A percentile compares a stretch with the other conserved stretches of the same genome.
Conservation (phyloP, 1,139 yeast species). For the Yamadazyma pseudoaaseri region DNA sequence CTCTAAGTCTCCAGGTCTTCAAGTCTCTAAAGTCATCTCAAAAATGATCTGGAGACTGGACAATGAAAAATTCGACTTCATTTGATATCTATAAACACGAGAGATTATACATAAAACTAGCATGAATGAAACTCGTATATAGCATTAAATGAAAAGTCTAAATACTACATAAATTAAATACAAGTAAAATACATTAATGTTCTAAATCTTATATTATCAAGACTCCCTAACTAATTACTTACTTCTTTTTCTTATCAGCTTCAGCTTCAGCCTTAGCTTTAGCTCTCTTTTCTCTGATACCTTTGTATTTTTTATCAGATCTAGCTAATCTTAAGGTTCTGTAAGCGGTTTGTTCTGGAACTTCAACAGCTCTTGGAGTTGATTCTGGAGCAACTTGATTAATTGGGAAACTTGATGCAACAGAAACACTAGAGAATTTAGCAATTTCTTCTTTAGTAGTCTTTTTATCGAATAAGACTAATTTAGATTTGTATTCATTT, state of each 20-base stretch:
- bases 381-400: constrained; percentile 71
- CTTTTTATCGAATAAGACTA: constrained; percentile 94
- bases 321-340: constrained; percentile 94
- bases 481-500: constrained; percentile 92
- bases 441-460: constrained; percentile 67
- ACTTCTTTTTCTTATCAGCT: constrained; percentile 95
- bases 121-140: too few species aligned
- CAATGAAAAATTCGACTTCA: too few species aligned
- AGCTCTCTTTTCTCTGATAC: constrained; percentile 97
- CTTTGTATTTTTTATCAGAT: constrained; percentile 89
- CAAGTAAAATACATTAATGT: not conserved
- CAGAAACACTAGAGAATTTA: constrained; percentile 71
- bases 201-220: not conserved
- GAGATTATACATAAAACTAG: too few species aligned
- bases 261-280: constrained; percentile 97
- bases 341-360: constrained; percentile 86
- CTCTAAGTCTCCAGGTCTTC: too few species aligned
- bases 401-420: constrained; percentile 90
- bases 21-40: too few species aligned
- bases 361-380: constrained; percentile 88
- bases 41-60: too few species aligned
- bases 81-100: too few species aligned
- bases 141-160: too few species aligned
- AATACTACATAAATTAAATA: too few species aligned
- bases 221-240: constrained; percentile 23